These are phyloP conservation scores for Bonia amplexicaulis DNA, from an alignment of 176 grass and related monocot species.

Conservation along the genomic window DNA sequence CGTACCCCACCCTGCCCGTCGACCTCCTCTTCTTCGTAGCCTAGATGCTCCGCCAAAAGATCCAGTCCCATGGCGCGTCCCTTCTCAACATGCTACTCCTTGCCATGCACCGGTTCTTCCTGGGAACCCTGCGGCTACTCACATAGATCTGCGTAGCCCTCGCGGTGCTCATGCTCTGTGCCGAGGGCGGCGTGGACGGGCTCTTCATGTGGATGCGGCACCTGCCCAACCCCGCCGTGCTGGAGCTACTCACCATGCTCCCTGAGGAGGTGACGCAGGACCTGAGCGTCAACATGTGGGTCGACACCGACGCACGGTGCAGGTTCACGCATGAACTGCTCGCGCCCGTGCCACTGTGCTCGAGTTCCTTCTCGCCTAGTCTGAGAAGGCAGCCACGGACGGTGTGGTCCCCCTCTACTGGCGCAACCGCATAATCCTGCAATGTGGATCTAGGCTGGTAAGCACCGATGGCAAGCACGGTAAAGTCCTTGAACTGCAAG, in stretches of 20 bases:
- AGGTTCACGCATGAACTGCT: slow-evolving; percentile 79
- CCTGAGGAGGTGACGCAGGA: slow-evolving; percentile 82
- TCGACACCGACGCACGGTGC: slow-evolving; percentile 48
- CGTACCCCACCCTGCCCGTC: slow-evolving; percentile 43
- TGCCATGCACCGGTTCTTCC: slow-evolving; percentile 57
- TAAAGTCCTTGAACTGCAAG: neutral
- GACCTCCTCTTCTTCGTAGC: slow-evolving; percentile 44
- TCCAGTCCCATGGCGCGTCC: slow-evolving; percentile 15
- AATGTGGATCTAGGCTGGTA: neutral
- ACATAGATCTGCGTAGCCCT: slow-evolving; percentile 89
- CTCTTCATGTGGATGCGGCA: slow-evolving; percentile 67
- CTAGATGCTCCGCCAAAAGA: slow-evolving; percentile 69
- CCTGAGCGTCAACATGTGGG: slow-evolving; percentile 47
- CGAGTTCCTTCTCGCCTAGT: slow-evolving; percentile 70
- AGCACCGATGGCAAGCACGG: neutral
- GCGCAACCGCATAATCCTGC: slow-evolving; percentile 55
- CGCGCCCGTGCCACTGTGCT: slow-evolving; percentile 61
- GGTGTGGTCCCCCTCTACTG: slow-evolving; percentile 48
- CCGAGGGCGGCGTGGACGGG: slow-evolving; percentile 56
- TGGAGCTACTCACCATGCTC: slow-evolving; percentile 86
- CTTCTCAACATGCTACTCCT: slow-evolving; percentile 55
- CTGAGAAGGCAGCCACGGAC: slow-evolving; percentile 33
- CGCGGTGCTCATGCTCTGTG: slow-evolving; percentile 50
- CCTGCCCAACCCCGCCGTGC: slow-evolving; percentile 46
- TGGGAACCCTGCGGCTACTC: slow-evolving; percentile 62